A percentile compares a stretch with the other conserved stretches of the same genome.
Conservation (phyloP, 768 basidiomycete species). For the Termitomyces sp. region DNA sequence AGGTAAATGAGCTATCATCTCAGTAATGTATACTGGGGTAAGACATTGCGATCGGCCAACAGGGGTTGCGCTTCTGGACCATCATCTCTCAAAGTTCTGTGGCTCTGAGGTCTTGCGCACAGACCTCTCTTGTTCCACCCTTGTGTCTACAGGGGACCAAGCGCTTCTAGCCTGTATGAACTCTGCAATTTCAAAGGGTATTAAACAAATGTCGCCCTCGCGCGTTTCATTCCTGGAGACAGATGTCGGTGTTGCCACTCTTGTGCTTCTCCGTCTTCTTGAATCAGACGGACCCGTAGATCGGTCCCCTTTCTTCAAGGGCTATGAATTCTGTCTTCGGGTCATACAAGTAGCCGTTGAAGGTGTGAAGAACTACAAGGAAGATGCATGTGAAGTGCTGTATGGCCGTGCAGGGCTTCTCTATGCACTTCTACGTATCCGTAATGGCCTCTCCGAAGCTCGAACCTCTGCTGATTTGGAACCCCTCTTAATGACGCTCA, state of each 20-base stretch:
- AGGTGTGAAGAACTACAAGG: conserved; percentile 9
- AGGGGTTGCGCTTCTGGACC: conserved; percentile 6
- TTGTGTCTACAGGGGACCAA: neutral
- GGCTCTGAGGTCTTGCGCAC: neutral
- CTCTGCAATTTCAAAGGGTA: neutral
- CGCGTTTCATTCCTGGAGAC: conserved; percentile 39
- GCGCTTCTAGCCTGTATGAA: conserved; percentile 3
- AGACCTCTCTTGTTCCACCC: neutral
- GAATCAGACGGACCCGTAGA: conserved; percentile 6
- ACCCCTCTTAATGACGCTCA: neutral
- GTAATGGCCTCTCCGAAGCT: conserved; percentile 14
- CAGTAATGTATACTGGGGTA: neutral
- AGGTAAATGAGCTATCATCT: conserved; percentile 6
- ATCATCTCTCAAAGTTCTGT: conserved; percentile 1
- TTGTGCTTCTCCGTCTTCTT: conserved; percentile 29
- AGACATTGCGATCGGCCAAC: neutral
- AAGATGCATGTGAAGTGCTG: conserved; percentile 51
- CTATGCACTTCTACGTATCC: conserved; percentile 48
- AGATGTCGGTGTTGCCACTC: conserved; percentile 32
- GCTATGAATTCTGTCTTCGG: conserved; percentile 18
- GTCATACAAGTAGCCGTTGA: conserved; percentile 22
- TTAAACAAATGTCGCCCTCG: conserved; percentile 8
- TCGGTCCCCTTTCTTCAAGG: conserved; percentile 10
- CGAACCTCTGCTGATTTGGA: neutral
- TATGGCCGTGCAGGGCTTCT: conserved; percentile 59